These are phyloP conservation scores for Ustilago nuda DNA, from an alignment of 1,284 basidiomycete species.

Conservation along the genomic window DNA sequence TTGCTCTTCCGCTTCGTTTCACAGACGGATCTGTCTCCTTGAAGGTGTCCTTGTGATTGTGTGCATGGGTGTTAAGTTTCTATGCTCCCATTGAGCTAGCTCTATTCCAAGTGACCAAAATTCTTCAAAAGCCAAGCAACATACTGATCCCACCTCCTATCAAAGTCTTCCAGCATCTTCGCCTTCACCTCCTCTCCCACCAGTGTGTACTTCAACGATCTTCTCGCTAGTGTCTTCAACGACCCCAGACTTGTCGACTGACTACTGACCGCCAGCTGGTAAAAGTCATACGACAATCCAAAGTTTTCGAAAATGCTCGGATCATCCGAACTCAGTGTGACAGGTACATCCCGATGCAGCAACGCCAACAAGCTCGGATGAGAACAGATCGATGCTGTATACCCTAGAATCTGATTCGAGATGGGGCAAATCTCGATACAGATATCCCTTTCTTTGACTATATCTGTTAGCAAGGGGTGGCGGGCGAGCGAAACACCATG, in stretches of 20 bases:
- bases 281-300: constrained; percentile 71
- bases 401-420: constrained; percentile 58
- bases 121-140: constrained; percentile 36
- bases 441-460: constrained; percentile 76
- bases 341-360: constrained; percentile 78
- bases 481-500: constrained; percentile 81
- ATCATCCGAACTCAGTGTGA: constrained; percentile 80
- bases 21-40: not conserved
- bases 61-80: constrained; percentile 3
- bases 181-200: constrained; percentile 26
- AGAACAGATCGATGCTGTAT: constrained; percentile 32
- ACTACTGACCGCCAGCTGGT: constrained; percentile 44
- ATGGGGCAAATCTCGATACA: constrained; percentile 75
- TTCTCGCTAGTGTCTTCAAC: constrained; percentile 40
- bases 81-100: not conserved
- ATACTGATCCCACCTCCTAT: constrained; percentile 46
- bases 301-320: constrained; percentile 81
- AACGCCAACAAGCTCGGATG: constrained; percentile 70
- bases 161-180: constrained; percentile 35
- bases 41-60: not conserved
- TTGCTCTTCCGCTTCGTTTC: not conserved
- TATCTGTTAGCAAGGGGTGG: constrained; percentile 78
- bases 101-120: constrained; percentile 11
- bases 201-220: constrained; percentile 43
- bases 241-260: constrained; percentile 35